Conservation (phyloP, 1,284 basidiomycete species). For the Cutaneotrichosporon spelunceum region DNA sequence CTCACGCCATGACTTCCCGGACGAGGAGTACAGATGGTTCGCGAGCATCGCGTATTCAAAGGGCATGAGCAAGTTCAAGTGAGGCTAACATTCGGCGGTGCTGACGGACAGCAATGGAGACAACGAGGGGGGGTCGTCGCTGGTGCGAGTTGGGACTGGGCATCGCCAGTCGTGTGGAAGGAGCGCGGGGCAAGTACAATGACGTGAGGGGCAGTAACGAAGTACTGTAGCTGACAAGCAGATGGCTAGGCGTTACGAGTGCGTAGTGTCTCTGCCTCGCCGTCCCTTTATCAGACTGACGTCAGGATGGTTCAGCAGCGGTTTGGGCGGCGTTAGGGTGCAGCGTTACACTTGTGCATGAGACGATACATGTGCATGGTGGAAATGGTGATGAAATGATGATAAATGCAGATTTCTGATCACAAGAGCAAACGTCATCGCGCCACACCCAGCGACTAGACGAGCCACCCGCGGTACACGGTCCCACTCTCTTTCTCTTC, state of each 20-base stretch:
- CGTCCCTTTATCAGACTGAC: neutral
- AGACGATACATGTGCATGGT: neutral
- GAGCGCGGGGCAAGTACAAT: neutral
- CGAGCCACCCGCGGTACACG: slow-evolving; percentile 25
- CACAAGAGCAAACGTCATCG: neutral
- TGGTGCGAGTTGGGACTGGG: slow-evolving; percentile 10
- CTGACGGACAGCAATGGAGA: slow-evolving; percentile 3
- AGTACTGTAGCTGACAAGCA: slow-evolving; percentile 7
- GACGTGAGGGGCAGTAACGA: neutral
- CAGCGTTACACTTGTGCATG: neutral
- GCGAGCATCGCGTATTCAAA: slow-evolving; percentile 4
- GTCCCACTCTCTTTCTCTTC: neutral
- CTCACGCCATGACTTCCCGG: neutral
- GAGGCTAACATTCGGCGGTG: neutral
- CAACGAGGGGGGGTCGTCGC: neutral
- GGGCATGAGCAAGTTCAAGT: slow-evolving; percentile 7
- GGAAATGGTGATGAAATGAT: neutral
- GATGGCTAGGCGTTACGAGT: slow-evolving; percentile 14
- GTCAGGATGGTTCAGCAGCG: neutral
- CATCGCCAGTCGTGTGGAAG: neutral
- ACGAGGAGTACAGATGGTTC: slow-evolving; percentile 11
- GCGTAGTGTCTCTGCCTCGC: neutral
- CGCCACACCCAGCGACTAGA: slow-evolving; percentile 5
- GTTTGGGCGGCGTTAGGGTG: neutral
- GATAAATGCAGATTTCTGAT: neutral